Evolutionary conservation across 106 monocot species (phyloP).

Genomic region (Narthecium ossifragum): DNA sequence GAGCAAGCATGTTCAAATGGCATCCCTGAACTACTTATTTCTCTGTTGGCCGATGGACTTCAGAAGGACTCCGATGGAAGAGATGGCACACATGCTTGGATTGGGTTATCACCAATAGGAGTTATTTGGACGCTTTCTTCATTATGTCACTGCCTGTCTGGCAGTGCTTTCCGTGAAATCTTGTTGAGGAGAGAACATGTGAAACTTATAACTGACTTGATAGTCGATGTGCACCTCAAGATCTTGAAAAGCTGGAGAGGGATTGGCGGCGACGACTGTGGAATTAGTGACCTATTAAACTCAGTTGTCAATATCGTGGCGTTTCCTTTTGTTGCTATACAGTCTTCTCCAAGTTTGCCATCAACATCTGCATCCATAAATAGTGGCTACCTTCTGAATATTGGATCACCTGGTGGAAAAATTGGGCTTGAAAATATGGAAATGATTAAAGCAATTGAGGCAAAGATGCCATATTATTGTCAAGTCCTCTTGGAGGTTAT

Average conservation of each 20-base stretch:
- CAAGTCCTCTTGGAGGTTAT: slow-evolving; percentile 83
- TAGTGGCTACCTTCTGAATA: slow-evolving; percentile 78
- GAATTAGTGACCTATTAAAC: slow-evolving; percentile 71
- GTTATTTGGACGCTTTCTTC: slow-evolving; percentile 60
- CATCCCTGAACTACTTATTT: slow-evolving; percentile 72
- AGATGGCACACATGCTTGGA: slow-evolving; percentile 15
- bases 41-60: slow-evolving; percentile 39
- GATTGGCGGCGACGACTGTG: slow-evolving; percentile 63
- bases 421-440: slow-evolving; percentile 73
- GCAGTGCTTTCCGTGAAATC: slow-evolving; percentile 66
- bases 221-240: slow-evolving; percentile 62
- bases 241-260: slow-evolving; percentile 65
- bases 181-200: slow-evolving; percentile 63
- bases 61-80: slow-evolving; percentile 33
- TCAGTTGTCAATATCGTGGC: slow-evolving; percentile 87
- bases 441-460: slow-evolving; percentile 59
- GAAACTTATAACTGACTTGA: slow-evolving; percentile 54
- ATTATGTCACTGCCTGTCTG: slow-evolving; percentile 67
- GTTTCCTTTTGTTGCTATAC: slow-evolving; percentile 90
- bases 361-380: slow-evolving; percentile 85
- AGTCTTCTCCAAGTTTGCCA: slow-evolving; percentile 67
- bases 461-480: slow-evolving; percentile 62
- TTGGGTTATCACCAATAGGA: slow-evolving; percentile 79
- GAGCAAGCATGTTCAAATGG: slow-evolving; percentile 93
- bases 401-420: slow-evolving; percentile 68